phyloP scores from a whole-genome alignment of 345 rosid genomes.

The Punica granatum region DNA sequence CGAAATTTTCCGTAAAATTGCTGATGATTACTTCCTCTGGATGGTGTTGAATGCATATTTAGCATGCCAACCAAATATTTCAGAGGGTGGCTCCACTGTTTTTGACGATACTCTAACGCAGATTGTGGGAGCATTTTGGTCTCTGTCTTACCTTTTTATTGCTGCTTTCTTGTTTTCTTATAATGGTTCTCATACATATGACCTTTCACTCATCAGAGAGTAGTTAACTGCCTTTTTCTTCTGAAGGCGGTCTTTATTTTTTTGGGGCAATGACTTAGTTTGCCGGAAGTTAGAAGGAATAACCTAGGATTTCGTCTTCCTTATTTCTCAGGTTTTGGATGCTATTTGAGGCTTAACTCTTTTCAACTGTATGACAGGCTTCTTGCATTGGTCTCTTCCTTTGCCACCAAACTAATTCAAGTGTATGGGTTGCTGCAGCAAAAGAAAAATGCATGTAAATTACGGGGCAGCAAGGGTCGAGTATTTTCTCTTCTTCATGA shows the following conservation, averaged over 20 bases:
- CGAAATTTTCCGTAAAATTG: background rate
- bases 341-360: slow-evolving; percentile 3
- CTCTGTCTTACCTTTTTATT: background rate
- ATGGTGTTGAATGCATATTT: background rate
- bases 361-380: slow-evolving; percentile 46
- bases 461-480: slow-evolving; percentile 23
- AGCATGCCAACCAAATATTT: background rate
- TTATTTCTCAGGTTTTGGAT: background rate
- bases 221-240: background rate
- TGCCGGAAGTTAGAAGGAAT: background rate
- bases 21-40: background rate
- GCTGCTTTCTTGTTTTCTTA: background rate
- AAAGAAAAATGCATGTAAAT: slow-evolving; percentile 34
- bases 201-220: background rate
- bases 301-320: background rate
- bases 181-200: background rate
- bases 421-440: slow-evolving; percentile 58
- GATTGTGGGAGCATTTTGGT: background rate
- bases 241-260: background rate
- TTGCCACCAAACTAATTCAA: slow-evolving; percentile 79
- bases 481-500: slow-evolving; percentile 50
- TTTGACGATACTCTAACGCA: background rate
- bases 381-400: slow-evolving; percentile 65
- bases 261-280: background rate
- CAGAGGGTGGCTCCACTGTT: background rate